These are phyloP conservation scores for Amanita pallidorosea DNA, from an alignment of 768 basidiomycete species.

Conservation along the genomic window DNA sequence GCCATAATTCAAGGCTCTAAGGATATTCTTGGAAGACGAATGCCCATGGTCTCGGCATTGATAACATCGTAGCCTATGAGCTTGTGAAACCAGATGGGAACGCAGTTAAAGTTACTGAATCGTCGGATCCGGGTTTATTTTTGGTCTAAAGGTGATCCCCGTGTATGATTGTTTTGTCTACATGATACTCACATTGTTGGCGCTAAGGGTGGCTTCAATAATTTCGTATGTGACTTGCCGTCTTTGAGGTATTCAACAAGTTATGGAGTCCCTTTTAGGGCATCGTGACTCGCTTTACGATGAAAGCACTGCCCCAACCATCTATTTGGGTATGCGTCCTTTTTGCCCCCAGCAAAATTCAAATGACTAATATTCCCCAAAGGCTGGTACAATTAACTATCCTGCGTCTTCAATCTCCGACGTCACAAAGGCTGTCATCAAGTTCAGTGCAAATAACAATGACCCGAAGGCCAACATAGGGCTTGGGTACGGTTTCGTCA, in stretches of 20 bases:
- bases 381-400: slow-evolving; percentile 40
- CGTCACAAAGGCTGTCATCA: slow-evolving; percentile 25
- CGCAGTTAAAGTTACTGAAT: slow-evolving; percentile 22
- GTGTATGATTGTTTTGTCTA: not conserved
- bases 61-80: slow-evolving; percentile 44
- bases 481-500: slow-evolving; percentile 29
- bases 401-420: slow-evolving; percentile 13
- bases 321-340: slow-evolving; percentile 43
- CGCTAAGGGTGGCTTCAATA: slow-evolving; percentile 50
- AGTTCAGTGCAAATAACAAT: slow-evolving; percentile 27
- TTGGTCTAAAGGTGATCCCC: slow-evolving; percentile 24
- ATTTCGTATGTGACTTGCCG: slow-evolving; percentile 30
- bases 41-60: slow-evolving; percentile 13
- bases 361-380: not conserved
- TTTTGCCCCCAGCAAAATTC: not conserved
- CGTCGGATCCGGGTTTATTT: slow-evolving; percentile 28
- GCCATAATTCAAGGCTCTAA: slow-evolving; percentile 20
- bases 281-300: slow-evolving; percentile 46
- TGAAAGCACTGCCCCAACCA: slow-evolving; percentile 42
- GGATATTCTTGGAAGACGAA: slow-evolving; percentile 48
- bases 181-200: not conserved
- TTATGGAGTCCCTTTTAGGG: slow-evolving; percentile 21
- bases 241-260: not conserved
- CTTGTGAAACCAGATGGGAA: slow-evolving; percentile 48
- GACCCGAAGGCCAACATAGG: slow-evolving; percentile 45